These are phyloP conservation scores for Barnettozyma wickerhamii DNA, from an alignment of 805 yeast species.

Conservation along the genomic window DNA sequence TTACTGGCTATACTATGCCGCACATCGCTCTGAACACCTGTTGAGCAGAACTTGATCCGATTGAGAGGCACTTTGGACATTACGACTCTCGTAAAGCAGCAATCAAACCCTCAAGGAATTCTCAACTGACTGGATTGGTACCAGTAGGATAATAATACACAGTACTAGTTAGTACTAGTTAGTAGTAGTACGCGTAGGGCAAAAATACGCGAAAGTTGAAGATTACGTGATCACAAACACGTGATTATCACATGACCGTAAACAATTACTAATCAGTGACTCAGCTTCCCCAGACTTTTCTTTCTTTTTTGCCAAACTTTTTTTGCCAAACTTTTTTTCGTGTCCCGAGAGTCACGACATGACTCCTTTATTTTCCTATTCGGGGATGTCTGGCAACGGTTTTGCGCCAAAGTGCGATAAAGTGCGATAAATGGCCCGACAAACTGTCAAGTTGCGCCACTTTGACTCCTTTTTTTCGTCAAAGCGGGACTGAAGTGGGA, in stretches of 20 bases:
- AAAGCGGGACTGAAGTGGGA: neutral
- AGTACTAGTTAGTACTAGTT: no score
- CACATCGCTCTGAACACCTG: conserved; percentile 20
- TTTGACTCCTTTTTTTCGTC: neutral
- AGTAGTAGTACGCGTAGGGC: no score
- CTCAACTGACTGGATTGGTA: no score
- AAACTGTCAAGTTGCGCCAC: neutral
- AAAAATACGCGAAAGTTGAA: no score
- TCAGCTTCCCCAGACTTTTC: neutral
- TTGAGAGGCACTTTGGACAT: neutral
- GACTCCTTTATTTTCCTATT: neutral
- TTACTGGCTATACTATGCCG: conserved; percentile 38
- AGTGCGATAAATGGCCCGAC: no score
- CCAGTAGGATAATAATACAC: no score
- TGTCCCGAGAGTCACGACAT: neutral
- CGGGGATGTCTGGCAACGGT: no score
- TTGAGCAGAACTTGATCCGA: conserved; percentile 25
- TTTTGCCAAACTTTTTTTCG: no score
- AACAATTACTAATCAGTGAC: neutral
- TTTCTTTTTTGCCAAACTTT: neutral
- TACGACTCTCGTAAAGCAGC: neutral
- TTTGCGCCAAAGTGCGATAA: no score
- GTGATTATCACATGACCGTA: neutral
- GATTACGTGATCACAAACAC: no score
- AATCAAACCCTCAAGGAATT: no score